Base-by-base conservation (phyloP, 1,139 yeast species). In the Magnusiomyces suaveolens region DNA sequence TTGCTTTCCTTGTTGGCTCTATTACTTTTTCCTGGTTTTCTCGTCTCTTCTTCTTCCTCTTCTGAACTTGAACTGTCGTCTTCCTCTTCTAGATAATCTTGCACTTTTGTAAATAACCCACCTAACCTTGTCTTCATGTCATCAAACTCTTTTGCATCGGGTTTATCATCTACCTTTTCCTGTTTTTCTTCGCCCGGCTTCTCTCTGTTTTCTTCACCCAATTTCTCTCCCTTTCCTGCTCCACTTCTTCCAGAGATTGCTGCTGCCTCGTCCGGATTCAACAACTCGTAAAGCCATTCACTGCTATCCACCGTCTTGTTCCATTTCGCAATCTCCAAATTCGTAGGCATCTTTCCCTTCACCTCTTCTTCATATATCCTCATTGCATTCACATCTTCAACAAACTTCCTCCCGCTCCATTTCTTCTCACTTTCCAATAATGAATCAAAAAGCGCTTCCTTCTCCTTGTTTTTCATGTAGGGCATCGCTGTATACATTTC, bases 101-200 rank as follows among this genome's bases (percentile, higher is more conserved):
- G 59, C 46, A 70, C 43, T 44, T 61, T 63, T 0, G 58, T 53
- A 18, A 68, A 60, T 49, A 67, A 53, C 1, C 60, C 64, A 16
- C 62, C 62, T 29, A 62, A 48, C 39, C 54, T 48, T 6, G 51
- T 46, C 44, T 55, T 55, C 39, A 43, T 43, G 26, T 52, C 58
- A n/a, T 52, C 55, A n/a, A 51, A 57, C 29, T 54, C 52, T 16
- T 54, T 29, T 6, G 36, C 58, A n/a, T 51, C 52, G n/a, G 53
- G 52, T 3, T 43, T 51, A 6, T 36, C 44, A 18, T 16, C 43
- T 29, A 23, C 32, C 52, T 48, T 50, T 23, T 49, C 43, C 44
- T 51, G 29, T 36, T 20, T 36, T 43, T 38, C 39, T 43, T 33
- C 52, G 39, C 48, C 41, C 52, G 38, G 8, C 56, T 56, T 21